These are phyloP conservation scores for Xylaria sp. DNA, from an alignment of 2,329 filamentous ascomycete genomes.

Conservation along the genomic window DNA sequence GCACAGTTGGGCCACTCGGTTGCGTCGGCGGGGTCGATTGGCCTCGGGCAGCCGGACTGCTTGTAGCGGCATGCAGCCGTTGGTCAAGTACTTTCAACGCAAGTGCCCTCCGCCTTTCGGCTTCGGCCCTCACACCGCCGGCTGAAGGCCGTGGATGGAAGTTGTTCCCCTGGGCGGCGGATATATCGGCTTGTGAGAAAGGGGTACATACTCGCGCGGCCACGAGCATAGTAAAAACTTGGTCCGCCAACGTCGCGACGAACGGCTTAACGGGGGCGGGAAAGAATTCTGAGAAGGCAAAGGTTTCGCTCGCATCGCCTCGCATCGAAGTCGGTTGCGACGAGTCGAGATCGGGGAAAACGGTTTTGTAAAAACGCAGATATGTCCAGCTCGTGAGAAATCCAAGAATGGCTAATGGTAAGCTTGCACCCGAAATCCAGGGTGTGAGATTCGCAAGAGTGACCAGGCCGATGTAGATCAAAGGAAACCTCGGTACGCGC, in stretches of 20 bases:
- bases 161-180: constrained; percentile 76
- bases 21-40: constrained; percentile 55
- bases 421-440: constrained; percentile 74
- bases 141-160: constrained; percentile 66
- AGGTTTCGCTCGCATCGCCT: constrained; percentile 95
- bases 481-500: constrained; percentile 77
- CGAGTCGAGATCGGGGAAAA: constrained; percentile 74
- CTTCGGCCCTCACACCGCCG: constrained; percentile 84
- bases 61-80: constrained; percentile 84
- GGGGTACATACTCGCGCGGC: constrained; percentile 82
- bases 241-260: constrained; percentile 77
- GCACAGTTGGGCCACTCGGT: constrained; percentile 65
- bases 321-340: constrained; percentile 72
- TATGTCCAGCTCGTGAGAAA: constrained; percentile 94
- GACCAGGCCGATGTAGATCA: constrained; percentile 80
- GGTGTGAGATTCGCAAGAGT: constrained; percentile 71
- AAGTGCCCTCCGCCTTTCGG: constrained; percentile 86
- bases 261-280: constrained; percentile 84
- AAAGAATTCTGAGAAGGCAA: constrained; percentile 96
- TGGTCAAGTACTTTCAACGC: constrained; percentile 94
- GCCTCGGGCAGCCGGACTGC: constrained; percentile 58
- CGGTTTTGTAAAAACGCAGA: constrained; percentile 90
- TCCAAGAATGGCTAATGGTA: constrained; percentile 82
- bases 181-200: constrained; percentile 84
- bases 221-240: constrained; percentile 80